These are phyloP conservation scores for Metschnikowia lachancei DNA, from an alignment of 805 yeast species.

Conservation along the genomic window DNA sequence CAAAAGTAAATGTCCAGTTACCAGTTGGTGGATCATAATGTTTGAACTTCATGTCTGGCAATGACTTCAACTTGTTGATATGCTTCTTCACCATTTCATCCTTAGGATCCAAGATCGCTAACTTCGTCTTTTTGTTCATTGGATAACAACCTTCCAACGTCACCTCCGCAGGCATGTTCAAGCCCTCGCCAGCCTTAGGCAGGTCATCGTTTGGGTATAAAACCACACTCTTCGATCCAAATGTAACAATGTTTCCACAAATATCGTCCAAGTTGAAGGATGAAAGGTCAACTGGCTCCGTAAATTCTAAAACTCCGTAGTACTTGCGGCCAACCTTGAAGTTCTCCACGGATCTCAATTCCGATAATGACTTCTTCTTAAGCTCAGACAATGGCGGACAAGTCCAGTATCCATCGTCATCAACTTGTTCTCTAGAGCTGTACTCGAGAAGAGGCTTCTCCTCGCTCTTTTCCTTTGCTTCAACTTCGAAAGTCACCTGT, in stretches of 20 bases:
- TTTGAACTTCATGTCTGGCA: slow-evolving; percentile 61
- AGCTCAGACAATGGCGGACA: slow-evolving; percentile 72
- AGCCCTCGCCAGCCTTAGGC: slow-evolving; percentile 67
- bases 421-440: slow-evolving; percentile 33
- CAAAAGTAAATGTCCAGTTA: slow-evolving; percentile 61
- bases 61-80: slow-evolving; percentile 58
- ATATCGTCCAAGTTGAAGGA: slow-evolving; percentile 57
- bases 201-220: slow-evolving; percentile 68
- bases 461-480: slow-evolving; percentile 4
- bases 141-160: slow-evolving; percentile 83
- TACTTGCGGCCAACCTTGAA: slow-evolving; percentile 78
- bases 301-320: slow-evolving; percentile 74
- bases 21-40: slow-evolving; percentile 77
- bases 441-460: slow-evolving; percentile 19
- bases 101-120: slow-evolving; percentile 73
- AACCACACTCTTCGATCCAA: slow-evolving; percentile 57
- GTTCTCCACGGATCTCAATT: slow-evolving; percentile 59
- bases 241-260: slow-evolving; percentile 61
- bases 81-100: slow-evolving; percentile 71
- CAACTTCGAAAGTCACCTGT: slow-evolving; percentile 34
- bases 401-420: slow-evolving; percentile 82
- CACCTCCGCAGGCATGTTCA: slow-evolving; percentile 72
- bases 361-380: slow-evolving; percentile 54
- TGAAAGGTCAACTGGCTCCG: slow-evolving; percentile 80
- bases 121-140: slow-evolving; percentile 62